Conservation (phyloP, 306 rosid genomes). For the Oemleria cerasiformis region DNA sequence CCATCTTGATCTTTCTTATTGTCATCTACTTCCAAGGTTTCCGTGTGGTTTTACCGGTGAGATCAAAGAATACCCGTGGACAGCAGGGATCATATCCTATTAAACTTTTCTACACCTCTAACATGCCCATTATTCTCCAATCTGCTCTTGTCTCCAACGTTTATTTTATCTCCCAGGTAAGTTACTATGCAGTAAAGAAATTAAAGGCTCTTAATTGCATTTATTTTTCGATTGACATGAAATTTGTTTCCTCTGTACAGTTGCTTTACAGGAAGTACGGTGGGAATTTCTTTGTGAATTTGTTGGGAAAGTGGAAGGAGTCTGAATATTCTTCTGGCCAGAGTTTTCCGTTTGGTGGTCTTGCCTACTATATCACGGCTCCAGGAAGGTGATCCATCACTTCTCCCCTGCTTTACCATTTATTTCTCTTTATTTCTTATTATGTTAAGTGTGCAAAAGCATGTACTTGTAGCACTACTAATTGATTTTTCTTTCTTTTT, state of each 20-base stretch:
- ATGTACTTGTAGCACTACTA: background rate
- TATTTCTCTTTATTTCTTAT: background rate
- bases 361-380: slow-evolving; percentile 92
- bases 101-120: slow-evolving; percentile 89
- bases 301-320: slow-evolving; percentile 91
- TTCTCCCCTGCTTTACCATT: background rate
- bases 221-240: background rate
- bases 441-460: background rate
- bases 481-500: background rate
- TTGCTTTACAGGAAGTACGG: slow-evolving; percentile 73
- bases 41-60: slow-evolving; percentile 91
- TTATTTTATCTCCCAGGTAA: slow-evolving; percentile 92
- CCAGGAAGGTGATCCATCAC: slow-evolving; percentile 67
- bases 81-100: slow-evolving; percentile 96
- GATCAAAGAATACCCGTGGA: slow-evolving; percentile 93
- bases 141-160: slow-evolving; percentile 90
- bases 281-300: slow-evolving; percentile 79
- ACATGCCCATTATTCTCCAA: slow-evolving; percentile 97
- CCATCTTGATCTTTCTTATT: slow-evolving; percentile 72
- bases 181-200: background rate
- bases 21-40: slow-evolving; percentile 96
- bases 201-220: background rate
- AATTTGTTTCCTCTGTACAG: slow-evolving; percentile 30
- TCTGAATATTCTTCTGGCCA: slow-evolving; percentile 91
- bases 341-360: slow-evolving; percentile 78